phyloP scores from a whole-genome alignment of 1,284 basidiomycete genomes.

The Ustilago crameri region DNA sequence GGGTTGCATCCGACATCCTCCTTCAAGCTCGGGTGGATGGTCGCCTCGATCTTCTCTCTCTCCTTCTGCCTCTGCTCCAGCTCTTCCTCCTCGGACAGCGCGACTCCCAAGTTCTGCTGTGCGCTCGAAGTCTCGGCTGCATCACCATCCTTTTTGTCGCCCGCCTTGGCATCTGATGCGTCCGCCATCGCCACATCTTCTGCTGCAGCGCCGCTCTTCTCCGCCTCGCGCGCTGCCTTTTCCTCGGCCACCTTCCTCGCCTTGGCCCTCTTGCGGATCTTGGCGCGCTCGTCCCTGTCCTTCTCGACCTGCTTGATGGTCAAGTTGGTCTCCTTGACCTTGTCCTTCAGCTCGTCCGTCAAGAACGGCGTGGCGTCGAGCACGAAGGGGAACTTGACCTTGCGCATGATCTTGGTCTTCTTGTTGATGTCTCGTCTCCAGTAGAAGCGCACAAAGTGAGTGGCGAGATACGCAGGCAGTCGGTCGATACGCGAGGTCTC shows the following conservation, averaged over 20 bases:
- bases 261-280: conserved; percentile 81
- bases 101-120: conserved; percentile 44
- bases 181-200: conserved; percentile 74
- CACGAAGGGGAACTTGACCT: conserved; percentile 89
- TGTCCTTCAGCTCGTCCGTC: conserved; percentile 80
- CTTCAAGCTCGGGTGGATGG: conserved; percentile 76
- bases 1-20: conserved; percentile 78
- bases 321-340: conserved; percentile 77
- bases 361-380: conserved; percentile 86
- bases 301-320: conserved; percentile 83
- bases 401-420: conserved; percentile 75
- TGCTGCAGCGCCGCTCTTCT: conserved; percentile 53
- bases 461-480: conserved; percentile 81
- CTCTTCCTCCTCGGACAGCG: conserved; percentile 76
- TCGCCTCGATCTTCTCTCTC: conserved; percentile 57
- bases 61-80: conserved; percentile 70
- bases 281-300: conserved; percentile 84
- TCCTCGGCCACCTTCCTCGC: conserved; percentile 67
- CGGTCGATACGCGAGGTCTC: conserved; percentile 84
- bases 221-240: conserved; percentile 29
- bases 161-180: conserved; percentile 3
- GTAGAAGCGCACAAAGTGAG: conserved; percentile 94
- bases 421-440: conserved; percentile 92
- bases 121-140: background rate
- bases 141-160: conserved; percentile 2